Conservation (phyloP, 768 basidiomycete species). For the Tubosaeta sp. region DNA sequence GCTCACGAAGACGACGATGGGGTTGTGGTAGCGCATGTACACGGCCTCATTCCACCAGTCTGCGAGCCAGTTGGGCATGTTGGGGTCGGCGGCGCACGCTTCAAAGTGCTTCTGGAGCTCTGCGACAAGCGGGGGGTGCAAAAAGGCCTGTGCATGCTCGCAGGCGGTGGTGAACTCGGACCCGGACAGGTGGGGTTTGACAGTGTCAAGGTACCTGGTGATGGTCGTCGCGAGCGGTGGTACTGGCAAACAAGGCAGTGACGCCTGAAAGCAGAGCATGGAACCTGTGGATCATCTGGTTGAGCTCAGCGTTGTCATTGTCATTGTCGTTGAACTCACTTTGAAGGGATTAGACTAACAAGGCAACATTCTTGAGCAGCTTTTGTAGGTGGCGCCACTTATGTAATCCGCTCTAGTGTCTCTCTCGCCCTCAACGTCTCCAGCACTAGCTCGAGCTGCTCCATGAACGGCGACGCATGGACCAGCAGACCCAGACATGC, state of each 20-base stretch:
- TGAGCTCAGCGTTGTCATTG: no score
- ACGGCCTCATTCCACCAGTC: conserved; percentile 99
- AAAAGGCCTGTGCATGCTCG: conserved; percentile 4
- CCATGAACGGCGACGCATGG: conserved; percentile 68
- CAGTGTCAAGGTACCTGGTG: conserved; percentile 82
- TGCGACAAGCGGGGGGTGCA: conserved; percentile 53
- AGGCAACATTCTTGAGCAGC: no score
- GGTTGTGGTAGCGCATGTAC: conserved; percentile 83
- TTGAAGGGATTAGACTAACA: conserved; percentile 5
- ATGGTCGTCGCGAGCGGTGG: conserved; percentile 42
- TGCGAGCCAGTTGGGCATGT: conserved; percentile 75
- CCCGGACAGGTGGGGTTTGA: conserved; percentile 70
- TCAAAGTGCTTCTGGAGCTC: conserved; percentile 77
- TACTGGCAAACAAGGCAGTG: conserved; percentile 75
- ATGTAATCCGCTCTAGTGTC: conserved; percentile 44
- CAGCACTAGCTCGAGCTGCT: conserved; percentile 53
- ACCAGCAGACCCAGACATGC: conserved; percentile 76
- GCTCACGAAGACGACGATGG: conserved; percentile 84
- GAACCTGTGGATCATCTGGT: conserved; percentile 33
- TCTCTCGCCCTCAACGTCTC: conserved; percentile 64
- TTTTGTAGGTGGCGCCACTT: conserved; percentile 41
- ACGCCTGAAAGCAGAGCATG: conserved; percentile 72
- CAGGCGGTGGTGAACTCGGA: conserved; percentile 44
- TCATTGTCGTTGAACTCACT: conserved; percentile 10
- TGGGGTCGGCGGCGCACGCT: conserved; percentile 60